Base-by-base conservation (phyloP, 345 rosid species). In the Populus ilicifolia region DNA sequence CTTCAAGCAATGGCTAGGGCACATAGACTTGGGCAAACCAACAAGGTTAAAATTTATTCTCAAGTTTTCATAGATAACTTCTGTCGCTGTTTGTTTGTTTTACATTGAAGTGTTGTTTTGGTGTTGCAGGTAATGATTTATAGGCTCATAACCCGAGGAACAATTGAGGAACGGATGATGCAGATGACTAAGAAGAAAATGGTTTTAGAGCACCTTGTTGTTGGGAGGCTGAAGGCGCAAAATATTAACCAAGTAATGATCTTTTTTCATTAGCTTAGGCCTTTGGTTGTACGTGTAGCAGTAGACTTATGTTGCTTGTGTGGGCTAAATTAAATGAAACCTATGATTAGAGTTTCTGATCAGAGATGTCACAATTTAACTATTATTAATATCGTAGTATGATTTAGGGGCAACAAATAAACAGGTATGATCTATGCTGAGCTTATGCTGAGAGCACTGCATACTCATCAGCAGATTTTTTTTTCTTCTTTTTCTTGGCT, bases 1-100 rank as follows among this genome's bases (percentile, higher is more conserved):
- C 95, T 94, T 77, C 99, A 96, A 85, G 98, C 99, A 69, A 96
- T 96, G 99, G 99, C 99, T 78, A 92, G 99, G 83, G 99, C 99
- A 77, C 99, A 96, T 90, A 92, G 99, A 78, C 98, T 94, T 54
- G 99, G 99, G 78, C 98, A 96, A 86, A 94, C 90, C 65, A 96
- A 94, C 87, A 94, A 94, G 96, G 99, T 96, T 79, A 72, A 65
- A 59, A 29, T 35, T 78, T 78, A 36, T 73, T 50, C 70, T 65
- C 43, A 74, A 65, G 62, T 50, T 41, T 27, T 10, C 13, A 39
- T 17, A 54, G 74, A 35, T 76, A 39, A 56, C 8, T 54, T 11
- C 11, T 56, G 14, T 62, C 79, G 50, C 25, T 71, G 50, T 44
- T 59, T 54, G 27, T n/a, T 76, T 61, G 30, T 66, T 44, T 21